Evolutionary conservation across 2,329 filamentous ascomycete genomes (phyloP).

Genomic region (Nectriaceae sp.): DNA sequence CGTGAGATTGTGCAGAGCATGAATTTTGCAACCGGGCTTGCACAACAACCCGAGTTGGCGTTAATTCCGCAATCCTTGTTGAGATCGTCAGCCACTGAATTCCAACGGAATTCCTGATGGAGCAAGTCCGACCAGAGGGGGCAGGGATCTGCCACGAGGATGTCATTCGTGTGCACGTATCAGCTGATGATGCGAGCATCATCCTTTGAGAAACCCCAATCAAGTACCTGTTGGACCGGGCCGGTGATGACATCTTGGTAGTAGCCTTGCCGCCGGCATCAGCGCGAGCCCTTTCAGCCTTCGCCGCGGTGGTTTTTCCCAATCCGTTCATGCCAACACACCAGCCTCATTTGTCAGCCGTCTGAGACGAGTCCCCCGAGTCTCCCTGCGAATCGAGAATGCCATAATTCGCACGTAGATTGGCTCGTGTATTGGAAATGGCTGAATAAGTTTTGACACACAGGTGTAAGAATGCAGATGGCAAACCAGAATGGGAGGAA

Average conservation of each 20-base stretch:
- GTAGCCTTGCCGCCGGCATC: conserved; percentile 26
- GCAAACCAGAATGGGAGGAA: conserved; percentile 7
- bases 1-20: too few relatives aligned
- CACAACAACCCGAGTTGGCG: background rate
- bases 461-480: conserved; percentile 2
- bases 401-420: conserved; percentile 7
- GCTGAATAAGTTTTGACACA: conserved; percentile 4
- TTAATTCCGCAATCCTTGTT: conserved; percentile 19
- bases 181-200: conserved; percentile 24
- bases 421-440: conserved; percentile 12
- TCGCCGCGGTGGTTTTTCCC: conserved; percentile 21
- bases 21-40: background rate
- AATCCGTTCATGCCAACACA: conserved; percentile 20
- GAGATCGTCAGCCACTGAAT: conserved; percentile 18
- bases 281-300: conserved; percentile 19
- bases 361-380: background rate
- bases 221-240: conserved; percentile 14
- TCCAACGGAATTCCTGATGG: conserved; percentile 26
- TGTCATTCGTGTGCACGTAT: conserved; percentile 20
- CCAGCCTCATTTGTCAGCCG: conserved; percentile 26
- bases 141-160: conserved; percentile 27
- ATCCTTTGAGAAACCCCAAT: conserved; percentile 20
- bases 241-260: conserved; percentile 18
- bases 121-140: conserved; percentile 25
- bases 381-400: conserved; percentile 6